Percentiles rank a stretch among this genome's conserved stretches.
Evolutionary conservation across 371 early-diverging fungal genomes (phyloP).

Genomic region (Rhizoclosmatium hyalinum): DNA sequence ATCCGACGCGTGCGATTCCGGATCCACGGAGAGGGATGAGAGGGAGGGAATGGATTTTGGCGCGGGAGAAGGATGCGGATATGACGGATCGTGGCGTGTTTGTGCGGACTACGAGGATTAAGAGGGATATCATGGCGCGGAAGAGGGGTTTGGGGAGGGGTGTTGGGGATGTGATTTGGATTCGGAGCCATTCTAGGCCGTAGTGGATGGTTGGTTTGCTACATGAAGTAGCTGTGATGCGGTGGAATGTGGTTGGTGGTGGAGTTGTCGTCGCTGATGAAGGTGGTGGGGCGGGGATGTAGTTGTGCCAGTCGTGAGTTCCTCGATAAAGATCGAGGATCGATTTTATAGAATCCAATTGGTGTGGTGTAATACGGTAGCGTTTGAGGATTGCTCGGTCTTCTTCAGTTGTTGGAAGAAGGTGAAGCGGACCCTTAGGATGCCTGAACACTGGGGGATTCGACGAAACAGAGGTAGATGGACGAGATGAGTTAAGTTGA

Average conservation of each 20-base stretch:
- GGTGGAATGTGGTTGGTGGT: slow-evolving; percentile 14
- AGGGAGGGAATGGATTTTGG: slow-evolving; percentile 49
- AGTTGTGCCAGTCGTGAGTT: slow-evolving; percentile 59
- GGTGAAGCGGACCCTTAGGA: slow-evolving; percentile 32
- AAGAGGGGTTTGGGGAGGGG: slow-evolving; percentile 48
- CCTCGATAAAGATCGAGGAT: slow-evolving; percentile 46
- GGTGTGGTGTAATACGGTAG: slow-evolving; percentile 42
- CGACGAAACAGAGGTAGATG: neutral
- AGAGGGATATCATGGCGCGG: slow-evolving; percentile 51
- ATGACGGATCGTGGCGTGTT: slow-evolving; percentile 51
- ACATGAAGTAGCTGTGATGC: slow-evolving; percentile 43
- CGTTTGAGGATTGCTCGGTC: slow-evolving; percentile 28
- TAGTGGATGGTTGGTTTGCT: slow-evolving; percentile 39
- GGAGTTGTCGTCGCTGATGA: neutral
- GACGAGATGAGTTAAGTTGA: neutral
- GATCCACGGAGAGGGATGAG: slow-evolving; percentile 11
- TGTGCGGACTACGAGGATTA: slow-evolving; percentile 49
- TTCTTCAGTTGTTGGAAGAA: slow-evolving; percentile 44
- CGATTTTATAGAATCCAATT: slow-evolving; percentile 39
- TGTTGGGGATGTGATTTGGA: slow-evolving; percentile 44
- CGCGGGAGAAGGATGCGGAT: slow-evolving; percentile 47
- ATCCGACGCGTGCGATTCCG: neutral
- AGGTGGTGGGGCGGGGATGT: slow-evolving; percentile 38
- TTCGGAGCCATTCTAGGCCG: slow-evolving; percentile 56
- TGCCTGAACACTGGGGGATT: neutral